Evolutionary conservation across 139 green algal species (phyloP).

Genomic region (Tetraselmis chui): DNA sequence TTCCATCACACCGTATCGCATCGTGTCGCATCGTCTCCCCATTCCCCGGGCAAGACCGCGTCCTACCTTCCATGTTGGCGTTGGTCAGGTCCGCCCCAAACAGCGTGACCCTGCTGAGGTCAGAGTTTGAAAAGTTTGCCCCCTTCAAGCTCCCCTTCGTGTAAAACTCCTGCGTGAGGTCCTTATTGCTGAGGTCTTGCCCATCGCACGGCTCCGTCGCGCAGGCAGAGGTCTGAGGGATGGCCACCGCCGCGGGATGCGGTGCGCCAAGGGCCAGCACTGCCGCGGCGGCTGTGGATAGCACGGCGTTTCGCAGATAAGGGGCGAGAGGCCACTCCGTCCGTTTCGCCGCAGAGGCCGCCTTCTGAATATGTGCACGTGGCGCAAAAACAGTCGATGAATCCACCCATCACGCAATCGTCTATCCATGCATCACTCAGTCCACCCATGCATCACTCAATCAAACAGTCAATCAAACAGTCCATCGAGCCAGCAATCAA

Average conservation of each 20-base stretch:
- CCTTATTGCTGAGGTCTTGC: conserved; percentile 20
- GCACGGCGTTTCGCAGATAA: neutral
- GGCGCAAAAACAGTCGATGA: too few species aligned
- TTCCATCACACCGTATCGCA: too few species aligned
- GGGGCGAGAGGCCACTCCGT: too few species aligned
- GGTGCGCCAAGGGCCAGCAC: neutral
- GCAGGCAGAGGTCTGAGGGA: conserved; percentile 33
- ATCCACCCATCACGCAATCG: too few species aligned
- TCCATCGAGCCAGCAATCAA: too few species aligned
- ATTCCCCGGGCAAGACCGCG: too few species aligned
- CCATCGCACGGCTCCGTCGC: conserved; percentile 33
- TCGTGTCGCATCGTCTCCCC: too few species aligned
- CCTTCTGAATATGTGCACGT: too few species aligned
- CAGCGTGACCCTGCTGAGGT: conserved; percentile 24
- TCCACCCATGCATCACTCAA: too few species aligned
- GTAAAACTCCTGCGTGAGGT: conserved; percentile 30
- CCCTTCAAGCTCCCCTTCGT: conserved; percentile 33
- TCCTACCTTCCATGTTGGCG: conserved; percentile 20
- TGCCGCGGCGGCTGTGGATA: neutral
- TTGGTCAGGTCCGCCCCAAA: conserved; percentile 28
- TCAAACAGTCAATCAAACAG: too few species aligned
- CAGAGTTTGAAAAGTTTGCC: conserved; percentile 26
- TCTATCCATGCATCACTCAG: too few species aligned
- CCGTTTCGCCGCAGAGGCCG: too few species aligned
- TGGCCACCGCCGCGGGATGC: conserved; percentile 11